Percentiles rank a stretch among this genome's conserved stretches.
Conservation (phyloP, 2,329 filamentous ascomycete species). For the Pseudogymnoascus pannorum region DNA sequence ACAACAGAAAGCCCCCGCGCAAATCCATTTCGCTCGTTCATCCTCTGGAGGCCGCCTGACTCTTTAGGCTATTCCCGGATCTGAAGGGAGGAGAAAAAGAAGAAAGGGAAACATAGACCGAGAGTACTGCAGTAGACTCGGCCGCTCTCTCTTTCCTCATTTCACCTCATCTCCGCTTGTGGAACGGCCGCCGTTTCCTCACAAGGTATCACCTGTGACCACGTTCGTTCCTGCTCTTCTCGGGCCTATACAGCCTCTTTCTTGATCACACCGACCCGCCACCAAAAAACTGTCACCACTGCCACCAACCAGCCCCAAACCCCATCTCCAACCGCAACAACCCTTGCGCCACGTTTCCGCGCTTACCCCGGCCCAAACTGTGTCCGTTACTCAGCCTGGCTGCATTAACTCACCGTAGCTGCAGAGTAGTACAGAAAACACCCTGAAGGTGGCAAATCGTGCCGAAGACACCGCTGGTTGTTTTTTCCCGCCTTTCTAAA, state of each 20-base stretch:
- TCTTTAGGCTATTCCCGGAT: not conserved
- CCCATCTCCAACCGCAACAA: not conserved
- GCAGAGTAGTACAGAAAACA: not conserved
- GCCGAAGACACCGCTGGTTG: not conserved
- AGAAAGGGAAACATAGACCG: not conserved
- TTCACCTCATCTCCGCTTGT: not conserved
- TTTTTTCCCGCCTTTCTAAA: not conserved
- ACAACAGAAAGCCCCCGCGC: constrained; percentile 13
- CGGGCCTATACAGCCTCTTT: not conserved
- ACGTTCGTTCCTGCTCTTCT: constrained; percentile 1
- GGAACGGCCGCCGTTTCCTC: not conserved
- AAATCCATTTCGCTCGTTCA: constrained; percentile 12
- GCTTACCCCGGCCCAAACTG: not conserved
- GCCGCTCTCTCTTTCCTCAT: not conserved
- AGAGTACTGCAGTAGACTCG: not conserved
- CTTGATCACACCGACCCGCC: not conserved
- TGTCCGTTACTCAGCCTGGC: not conserved
- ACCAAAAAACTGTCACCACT: not conserved
- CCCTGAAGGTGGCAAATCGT: not conserved
- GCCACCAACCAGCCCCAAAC: too few relatives aligned
- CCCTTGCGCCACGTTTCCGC: constrained; percentile 1
- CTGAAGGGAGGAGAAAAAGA: not conserved
- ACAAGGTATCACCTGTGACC: constrained; percentile 3
- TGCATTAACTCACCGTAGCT: constrained; percentile 1
- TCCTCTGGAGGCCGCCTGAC: constrained; percentile 4